Evolutionary conservation across 805 yeast genomes (phyloP).

Genomic region (Yamadazyma scolyti): DNA sequence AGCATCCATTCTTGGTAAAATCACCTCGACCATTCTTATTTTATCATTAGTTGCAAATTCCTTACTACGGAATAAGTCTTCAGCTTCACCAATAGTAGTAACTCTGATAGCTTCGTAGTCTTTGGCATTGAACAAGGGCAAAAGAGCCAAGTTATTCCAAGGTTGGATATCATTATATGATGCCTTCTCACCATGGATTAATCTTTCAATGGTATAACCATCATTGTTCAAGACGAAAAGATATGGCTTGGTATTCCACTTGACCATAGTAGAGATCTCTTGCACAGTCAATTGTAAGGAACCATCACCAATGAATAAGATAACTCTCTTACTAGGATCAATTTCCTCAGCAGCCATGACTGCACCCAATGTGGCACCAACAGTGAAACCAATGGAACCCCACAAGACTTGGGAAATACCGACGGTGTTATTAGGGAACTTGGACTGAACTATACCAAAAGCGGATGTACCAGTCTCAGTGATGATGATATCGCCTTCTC

Average conservation of each 20-base stretch:
- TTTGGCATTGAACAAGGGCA: conserved; percentile 58
- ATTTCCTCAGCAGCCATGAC: conserved; percentile 64
- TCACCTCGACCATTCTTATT: conserved; percentile 64
- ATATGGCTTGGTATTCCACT: conserved; percentile 66
- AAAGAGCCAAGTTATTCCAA: conserved; percentile 60
- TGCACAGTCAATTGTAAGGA: conserved; percentile 72
- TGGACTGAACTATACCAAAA: conserved; percentile 64
- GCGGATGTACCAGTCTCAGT: conserved; percentile 77
- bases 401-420: conserved; percentile 74
- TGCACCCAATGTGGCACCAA: conserved; percentile 68
- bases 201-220: conserved; percentile 73
- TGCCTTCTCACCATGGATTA: conserved; percentile 67
- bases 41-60: conserved; percentile 53
- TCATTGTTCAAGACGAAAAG: conserved; percentile 66
- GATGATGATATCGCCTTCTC: conserved; percentile 62
- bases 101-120: conserved; percentile 54
- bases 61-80: conserved; percentile 43
- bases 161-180: conserved; percentile 63
- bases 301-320: conserved; percentile 72
- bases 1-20: conserved; percentile 69
- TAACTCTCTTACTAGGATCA: conserved; percentile 58
- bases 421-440: conserved; percentile 57
- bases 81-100: conserved; percentile 55
- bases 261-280: conserved; percentile 66
- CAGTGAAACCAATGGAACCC: conserved; percentile 73